Conservation (phyloP, 305 asterid species). For the Solanum aculeatissimum region DNA sequence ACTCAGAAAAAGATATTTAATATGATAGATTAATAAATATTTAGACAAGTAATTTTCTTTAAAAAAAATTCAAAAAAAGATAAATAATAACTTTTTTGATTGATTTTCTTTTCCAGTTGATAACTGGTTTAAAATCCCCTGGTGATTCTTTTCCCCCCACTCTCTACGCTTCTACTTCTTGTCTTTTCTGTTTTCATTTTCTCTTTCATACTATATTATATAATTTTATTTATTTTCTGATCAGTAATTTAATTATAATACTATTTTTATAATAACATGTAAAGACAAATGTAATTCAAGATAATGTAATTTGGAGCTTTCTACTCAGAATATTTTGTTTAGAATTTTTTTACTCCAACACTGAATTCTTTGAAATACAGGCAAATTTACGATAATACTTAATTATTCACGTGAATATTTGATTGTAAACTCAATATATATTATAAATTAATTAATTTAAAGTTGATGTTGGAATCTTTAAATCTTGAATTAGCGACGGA, state of each 20-base stretch:
- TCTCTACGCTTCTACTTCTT: slow-evolving; percentile 32
- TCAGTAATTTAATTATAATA: slow-evolving; percentile 20
- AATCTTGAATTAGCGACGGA: not conserved
- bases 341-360: too few species aligned
- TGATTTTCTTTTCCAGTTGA: not conserved
- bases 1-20: slow-evolving; percentile 10
- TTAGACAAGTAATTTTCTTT: not conserved
- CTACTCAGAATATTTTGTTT: too few species aligned
- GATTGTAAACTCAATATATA: not conserved
- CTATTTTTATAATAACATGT: slow-evolving; percentile 26
- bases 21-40: not conserved
- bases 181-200: not conserved
- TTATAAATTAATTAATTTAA: not conserved
- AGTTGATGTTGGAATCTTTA: not conserved
- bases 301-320: not conserved
- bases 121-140: slow-evolving; percentile 1
- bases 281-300: not conserved
- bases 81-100: slow-evolving; percentile 38
- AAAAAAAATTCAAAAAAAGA: slow-evolving; percentile 3
- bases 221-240: not conserved
- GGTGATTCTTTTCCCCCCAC: slow-evolving; percentile 63
- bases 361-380: not conserved
- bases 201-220: slow-evolving; percentile 4
- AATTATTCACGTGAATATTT: not conserved
- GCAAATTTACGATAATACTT: not conserved